Evolutionary conservation across 345 rosid genomes (phyloP), one percentile per base, ranked within the genome.

Genomic region (Citrus hindsii): DNA sequence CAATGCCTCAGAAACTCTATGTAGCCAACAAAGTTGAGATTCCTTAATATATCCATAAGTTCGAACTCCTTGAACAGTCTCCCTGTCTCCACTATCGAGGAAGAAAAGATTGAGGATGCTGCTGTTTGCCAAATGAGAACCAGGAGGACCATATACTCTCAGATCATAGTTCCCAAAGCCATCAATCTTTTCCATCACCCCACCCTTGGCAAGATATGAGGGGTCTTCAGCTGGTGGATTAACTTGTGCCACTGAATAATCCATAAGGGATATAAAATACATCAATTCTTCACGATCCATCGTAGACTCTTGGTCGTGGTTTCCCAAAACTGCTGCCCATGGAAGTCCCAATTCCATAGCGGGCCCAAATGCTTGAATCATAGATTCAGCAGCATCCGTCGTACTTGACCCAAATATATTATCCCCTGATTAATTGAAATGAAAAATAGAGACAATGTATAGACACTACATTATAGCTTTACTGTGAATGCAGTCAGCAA

Each of bases 251-350:
- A 93, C 85, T 6, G 98, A 93, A 84, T 85, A 95, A 83, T 95
- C 97, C 98, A 95, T 85, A 32, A 91, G 92, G 56, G 98, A 93
- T 55, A 93, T 87, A 82, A 95, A 88, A 77, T 85, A 82, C 95
- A 93, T 95, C 85, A 95, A 63, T n/a, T 93, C 97, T 87, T 85
- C 83, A 21, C 96, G 92, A 81, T 79, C 85, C 94, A 95, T 83
- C 13, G 98, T 86, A 48, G 98, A 95, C 75, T 93, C 94, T 63
- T 93, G 98, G 83, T 95, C 98, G 85, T 95, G 98, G 19, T 95
- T 95, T 79, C 98, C 98, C 59, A 95, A 84, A 80, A 95, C 73
- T 46, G 97, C 96, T 3, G 98, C 97, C 98, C 98, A 95, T 30
- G 98, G 98, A 83, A 95, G 76, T 77, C 89, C 81, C 69, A 90